Percentiles rank a stretch among this genome's conserved stretches.
Evolutionary conservation across 805 yeast genomes (phyloP).

Genomic region (Saccharomycopsis amapae): DNA sequence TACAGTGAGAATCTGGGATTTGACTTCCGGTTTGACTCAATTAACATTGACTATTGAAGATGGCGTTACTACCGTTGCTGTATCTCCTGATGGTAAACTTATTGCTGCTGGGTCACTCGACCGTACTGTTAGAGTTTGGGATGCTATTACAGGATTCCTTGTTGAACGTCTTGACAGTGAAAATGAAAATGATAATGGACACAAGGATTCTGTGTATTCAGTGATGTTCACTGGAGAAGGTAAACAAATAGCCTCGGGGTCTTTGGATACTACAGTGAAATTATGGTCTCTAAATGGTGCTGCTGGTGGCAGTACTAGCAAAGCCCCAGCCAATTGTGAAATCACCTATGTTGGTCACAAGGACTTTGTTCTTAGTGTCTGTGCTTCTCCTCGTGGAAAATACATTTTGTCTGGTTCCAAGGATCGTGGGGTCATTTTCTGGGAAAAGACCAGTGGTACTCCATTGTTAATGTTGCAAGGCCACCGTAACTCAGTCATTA

Average conservation of each 20-base stretch:
- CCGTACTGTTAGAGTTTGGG: slow-evolving; percentile 95
- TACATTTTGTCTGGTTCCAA: slow-evolving; percentile 92
- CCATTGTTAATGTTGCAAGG: slow-evolving; percentile 95
- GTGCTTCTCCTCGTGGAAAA: slow-evolving; percentile 88
- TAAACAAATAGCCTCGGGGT: slow-evolving; percentile 87
- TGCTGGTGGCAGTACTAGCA: slow-evolving; percentile 34
- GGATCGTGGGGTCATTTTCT: slow-evolving; percentile 93
- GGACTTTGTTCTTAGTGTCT: slow-evolving; percentile 90
- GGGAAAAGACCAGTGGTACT: slow-evolving; percentile 91
- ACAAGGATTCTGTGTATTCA: slow-evolving; percentile 90
- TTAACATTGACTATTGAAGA: slow-evolving; percentile 89
- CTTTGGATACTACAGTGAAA: slow-evolving; percentile 92
- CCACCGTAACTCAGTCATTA: slow-evolving; percentile 90
- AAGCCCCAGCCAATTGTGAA: slow-evolving; percentile 57
- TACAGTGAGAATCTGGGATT: slow-evolving; percentile 94
- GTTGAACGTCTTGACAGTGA: slow-evolving; percentile 92
- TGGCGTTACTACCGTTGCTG: slow-evolving; percentile 97
- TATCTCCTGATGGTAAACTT: slow-evolving; percentile 87
- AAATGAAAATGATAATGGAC: slow-evolving; percentile 83
- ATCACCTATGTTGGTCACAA: slow-evolving; percentile 93
- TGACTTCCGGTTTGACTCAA: slow-evolving; percentile 81
- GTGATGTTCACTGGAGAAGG: slow-evolving; percentile 92
- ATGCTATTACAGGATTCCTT: slow-evolving; percentile 82
- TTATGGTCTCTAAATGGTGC: slow-evolving; percentile 81
- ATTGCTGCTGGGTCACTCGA: slow-evolving; percentile 97